Base-by-base conservation (phyloP, 2,329 filamentous ascomycete species). In the Phaeosphaeriaceae sp. region DNA sequence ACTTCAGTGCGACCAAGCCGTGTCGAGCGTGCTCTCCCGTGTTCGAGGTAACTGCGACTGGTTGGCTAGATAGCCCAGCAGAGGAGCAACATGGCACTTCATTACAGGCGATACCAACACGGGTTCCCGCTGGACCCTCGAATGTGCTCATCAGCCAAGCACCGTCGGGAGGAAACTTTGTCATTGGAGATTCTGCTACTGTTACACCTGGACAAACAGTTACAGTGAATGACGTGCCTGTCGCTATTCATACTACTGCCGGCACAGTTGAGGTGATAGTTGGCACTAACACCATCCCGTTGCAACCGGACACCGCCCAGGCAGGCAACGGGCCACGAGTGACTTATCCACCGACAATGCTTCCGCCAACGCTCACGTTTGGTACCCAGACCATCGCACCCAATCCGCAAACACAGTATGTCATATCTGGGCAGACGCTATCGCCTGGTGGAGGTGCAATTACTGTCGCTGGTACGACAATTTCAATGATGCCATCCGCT, bases 401-500 rank as follows among this genome's bases (percentile, higher is more conserved):
- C 42, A 71, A 72, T 24, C 53, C 64, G 13, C 59, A 62, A 19
- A 66, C 65, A 5, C 47, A 71, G 22, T 76, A 76, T 54, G 41
- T 75, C 1, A 48, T 79, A 31, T 63, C 52, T 17, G 65, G 62
- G 1, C 73, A 78, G 40, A 76, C 70, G 3, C 62, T 80, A 3
- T 48, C 52, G 17, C 72, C 77, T 15, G 76, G 76, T 17, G 75
- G 75, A 2, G 57, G 70, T 4, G 63, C 71, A 3, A 66, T 79
- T 22, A 76, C 71, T 0, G 70, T 81, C 9, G 72, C 72, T 51
- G 78, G 66, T 10, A 79, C 73, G 6, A 69, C 60, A 9, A 51
- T 78, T 1, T 75, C 71, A 1, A 63, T 78, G 2, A 64, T 65
- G 21, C 71, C 75, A 20, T 79, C 74, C 27, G 79, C 69, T 15